Conservation (phyloP, 768 basidiomycete genomes). For the Calocera viscosa region DNA sequence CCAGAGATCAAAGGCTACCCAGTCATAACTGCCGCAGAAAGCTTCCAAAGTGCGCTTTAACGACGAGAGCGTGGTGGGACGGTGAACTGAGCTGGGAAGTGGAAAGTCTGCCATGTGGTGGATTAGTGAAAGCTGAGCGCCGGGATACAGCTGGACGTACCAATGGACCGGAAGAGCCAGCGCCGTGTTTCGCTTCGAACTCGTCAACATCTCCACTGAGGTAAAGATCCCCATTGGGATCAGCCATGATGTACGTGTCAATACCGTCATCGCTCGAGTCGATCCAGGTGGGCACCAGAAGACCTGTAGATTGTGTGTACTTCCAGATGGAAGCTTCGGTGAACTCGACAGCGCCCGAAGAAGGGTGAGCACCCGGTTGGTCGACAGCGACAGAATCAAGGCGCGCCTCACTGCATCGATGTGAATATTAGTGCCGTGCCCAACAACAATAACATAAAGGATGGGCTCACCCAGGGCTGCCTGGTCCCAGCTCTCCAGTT, state of each 20-base stretch:
- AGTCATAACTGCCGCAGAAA: not conserved
- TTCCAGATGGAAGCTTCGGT: not conserved
- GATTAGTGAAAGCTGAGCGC: not conserved
- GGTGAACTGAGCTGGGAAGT: not conserved
- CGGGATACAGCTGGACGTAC: not conserved
- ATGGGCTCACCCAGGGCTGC: not conserved
- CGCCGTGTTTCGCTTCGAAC: not conserved
- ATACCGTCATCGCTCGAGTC: not conserved
- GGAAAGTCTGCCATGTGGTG: not conserved
- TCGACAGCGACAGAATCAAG: not conserved
- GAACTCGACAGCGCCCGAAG: not conserved
- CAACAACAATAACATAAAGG: too few relatives aligned
- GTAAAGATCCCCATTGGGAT: not conserved
- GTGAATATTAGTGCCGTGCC: too few relatives aligned
- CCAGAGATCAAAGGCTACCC: not conserved
- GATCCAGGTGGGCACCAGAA: not conserved
- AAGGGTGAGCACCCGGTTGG: not conserved
- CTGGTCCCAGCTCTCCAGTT: not conserved
- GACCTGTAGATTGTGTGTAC: not conserved
- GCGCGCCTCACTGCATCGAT: not conserved
- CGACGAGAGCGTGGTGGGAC: not conserved
- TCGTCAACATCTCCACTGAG: not conserved
- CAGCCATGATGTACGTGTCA: not conserved
- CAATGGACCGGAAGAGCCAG: not conserved
- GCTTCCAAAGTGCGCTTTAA: not conserved